These are phyloP conservation scores for Leccinum obscurum DNA, from an alignment of 768 basidiomycete genomes.

Conservation along the genomic window DNA sequence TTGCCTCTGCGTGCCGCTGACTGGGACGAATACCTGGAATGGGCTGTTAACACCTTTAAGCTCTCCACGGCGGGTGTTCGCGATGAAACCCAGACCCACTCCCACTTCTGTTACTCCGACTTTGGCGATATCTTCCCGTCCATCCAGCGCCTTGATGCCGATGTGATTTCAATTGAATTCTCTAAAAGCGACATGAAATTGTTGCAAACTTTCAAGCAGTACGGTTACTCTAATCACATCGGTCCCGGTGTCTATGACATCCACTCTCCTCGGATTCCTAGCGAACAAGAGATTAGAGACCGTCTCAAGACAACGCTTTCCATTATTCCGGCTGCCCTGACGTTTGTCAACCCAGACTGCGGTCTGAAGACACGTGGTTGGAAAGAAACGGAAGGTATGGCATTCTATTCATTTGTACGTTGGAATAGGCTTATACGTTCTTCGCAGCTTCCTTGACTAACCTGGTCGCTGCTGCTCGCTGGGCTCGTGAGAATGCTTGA, in stretches of 20 bases:
- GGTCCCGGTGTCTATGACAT: conserved; percentile 99
- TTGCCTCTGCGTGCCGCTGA: conserved; percentile 94
- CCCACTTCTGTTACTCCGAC: conserved; percentile 99
- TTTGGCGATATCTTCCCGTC: conserved; percentile 99
- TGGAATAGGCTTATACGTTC: conserved; percentile 10
- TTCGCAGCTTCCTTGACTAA: conserved; percentile 69
- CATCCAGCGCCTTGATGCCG: conserved; percentile 94
- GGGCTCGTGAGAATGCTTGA: conserved; percentile 86
- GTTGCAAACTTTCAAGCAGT: conserved; percentile 89
- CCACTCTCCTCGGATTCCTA: conserved; percentile 98
- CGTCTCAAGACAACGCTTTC: conserved; percentile 82
- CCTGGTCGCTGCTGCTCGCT: conserved; percentile 88
- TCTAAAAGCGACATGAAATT: conserved; percentile 99
- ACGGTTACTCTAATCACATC: conserved; percentile 96
- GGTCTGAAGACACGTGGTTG: conserved; percentile 99
- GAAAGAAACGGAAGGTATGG: conserved; percentile 88
- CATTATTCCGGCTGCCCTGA: conserved; percentile 76
- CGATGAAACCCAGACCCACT: conserved; percentile 94
- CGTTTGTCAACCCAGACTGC: conserved; percentile 97
- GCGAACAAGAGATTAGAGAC: conserved; percentile 90
- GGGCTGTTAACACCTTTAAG: conserved; percentile 99
- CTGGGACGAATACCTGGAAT: conserved; percentile 94
- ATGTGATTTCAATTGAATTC: conserved; percentile 98
- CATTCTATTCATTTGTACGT: neutral
- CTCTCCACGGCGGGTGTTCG: conserved; percentile 94